These are phyloP conservation scores for Stentor coeruleus DNA, from an alignment of 73 alveolate species.

Conservation along the genomic window DNA sequence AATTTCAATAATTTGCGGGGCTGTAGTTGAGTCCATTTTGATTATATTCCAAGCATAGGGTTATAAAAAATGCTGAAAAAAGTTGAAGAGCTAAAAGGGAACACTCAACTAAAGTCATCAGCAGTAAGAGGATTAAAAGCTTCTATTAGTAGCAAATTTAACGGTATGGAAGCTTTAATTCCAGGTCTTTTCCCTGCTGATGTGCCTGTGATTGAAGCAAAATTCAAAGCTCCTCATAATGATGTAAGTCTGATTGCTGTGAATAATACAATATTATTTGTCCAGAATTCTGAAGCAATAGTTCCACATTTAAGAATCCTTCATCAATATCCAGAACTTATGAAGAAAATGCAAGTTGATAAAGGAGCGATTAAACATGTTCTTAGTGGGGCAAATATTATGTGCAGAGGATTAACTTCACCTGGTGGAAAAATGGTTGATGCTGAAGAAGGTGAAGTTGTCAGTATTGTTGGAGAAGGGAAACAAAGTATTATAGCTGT, in stretches of 20 bases:
- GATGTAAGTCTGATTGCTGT: background rate
- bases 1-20: constrained; percentile 94
- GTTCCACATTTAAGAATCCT: constrained; percentile 67
- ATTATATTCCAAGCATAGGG: too few relatives aligned
- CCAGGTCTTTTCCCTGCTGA: background rate
- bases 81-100: background rate
- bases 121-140: constrained; percentile 12
- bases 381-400: constrained; percentile 74
- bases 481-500: constrained; percentile 72
- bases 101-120: background rate
- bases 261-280: background rate
- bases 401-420: constrained; percentile 78
- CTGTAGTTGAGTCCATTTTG: constrained; percentile 90
- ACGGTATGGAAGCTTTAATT: background rate
- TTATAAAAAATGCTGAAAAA: constrained; percentile 27
- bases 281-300: constrained; percentile 42
- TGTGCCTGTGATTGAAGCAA: background rate
- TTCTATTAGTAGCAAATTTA: background rate
- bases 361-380: constrained; percentile 78
- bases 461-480: constrained; percentile 76
- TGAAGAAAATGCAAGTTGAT: constrained; percentile 78
- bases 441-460: constrained; percentile 54
- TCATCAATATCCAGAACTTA: constrained; percentile 73
- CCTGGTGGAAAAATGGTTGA: constrained; percentile 71
- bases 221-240: constrained; percentile 24